Base-by-base conservation (phyloP, 2,329 filamentous ascomycete genomes). In the Leptographium radiaticola region DNA sequence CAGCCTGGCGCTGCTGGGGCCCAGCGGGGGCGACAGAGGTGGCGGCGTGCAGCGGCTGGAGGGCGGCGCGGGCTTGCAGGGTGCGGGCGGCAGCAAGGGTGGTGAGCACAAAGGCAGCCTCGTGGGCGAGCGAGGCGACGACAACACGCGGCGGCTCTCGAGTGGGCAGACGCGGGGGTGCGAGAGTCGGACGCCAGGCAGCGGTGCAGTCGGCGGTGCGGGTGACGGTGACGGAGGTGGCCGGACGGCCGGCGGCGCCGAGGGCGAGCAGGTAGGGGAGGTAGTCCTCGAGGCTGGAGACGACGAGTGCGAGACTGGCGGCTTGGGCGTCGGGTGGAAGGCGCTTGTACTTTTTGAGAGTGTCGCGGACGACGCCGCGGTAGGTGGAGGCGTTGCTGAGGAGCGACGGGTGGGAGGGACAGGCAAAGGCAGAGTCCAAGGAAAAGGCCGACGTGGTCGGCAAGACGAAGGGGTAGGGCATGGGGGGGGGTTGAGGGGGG, bases 391-490 rank as follows among this genome's bases (percentile, higher is more conserved):
- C 84, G 53, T 80, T 79, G 62, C 91, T 79, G 30, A 89, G 88
- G 44, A 98, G 76, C 0, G 91, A 95, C 4, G 93, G 91, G 68
- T 97, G 91, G 3, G 88, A 89, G 59, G 83, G 80, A 63, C 86
- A 91, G 62, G 72, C 78, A 68, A 95, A 84, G 68, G 76, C 86
- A 40, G 84, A 75, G 25, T 87, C 85, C 65, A 95, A 91, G 52
- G 87, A 84, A 64, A 95, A 84, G 53, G 85, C 80, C 38, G 89
- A 95, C 6, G 91, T 96, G 1, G 91, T 97, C 2, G 93, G 90
- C 36, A 97, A 80, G 12, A 80, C 72, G 64, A 95, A 96, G 13
- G 87, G 86, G 65, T 87, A 97, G 36, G 91, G 90, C 93, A 97
- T 97, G 4, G 2, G 30, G 45, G 12, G 44, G 36, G 16, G 47